Evolutionary conservation across 768 basidiomycete genomes (phyloP).

Genomic region (Tephrocybe sp.): DNA sequence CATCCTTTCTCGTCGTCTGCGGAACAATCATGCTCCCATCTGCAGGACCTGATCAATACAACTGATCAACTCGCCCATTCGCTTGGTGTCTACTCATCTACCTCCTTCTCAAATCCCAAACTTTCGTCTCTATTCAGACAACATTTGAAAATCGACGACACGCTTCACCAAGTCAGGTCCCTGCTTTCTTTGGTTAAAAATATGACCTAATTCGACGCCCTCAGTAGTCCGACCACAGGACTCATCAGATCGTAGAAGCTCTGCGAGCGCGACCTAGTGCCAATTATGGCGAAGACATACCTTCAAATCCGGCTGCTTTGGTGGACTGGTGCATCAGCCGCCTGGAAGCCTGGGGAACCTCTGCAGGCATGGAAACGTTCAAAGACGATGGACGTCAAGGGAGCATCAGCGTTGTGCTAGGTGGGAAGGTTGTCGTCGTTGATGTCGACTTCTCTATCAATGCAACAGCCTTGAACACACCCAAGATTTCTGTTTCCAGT

Average conservation of each 20-base stretch:
- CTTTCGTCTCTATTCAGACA: slow-evolving; percentile 69
- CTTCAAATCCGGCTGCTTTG: slow-evolving; percentile 43
- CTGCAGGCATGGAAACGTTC: slow-evolving; percentile 75
- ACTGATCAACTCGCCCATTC: slow-evolving; percentile 56
- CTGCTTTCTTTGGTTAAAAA: slow-evolving; percentile 5
- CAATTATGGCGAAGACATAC: slow-evolving; percentile 65
- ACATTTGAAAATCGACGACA: slow-evolving; percentile 51
- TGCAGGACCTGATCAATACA: slow-evolving; percentile 52
- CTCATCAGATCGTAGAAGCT: slow-evolving; percentile 46
- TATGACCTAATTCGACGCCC: slow-evolving; percentile 15
- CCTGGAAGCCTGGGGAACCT: slow-evolving; percentile 60
- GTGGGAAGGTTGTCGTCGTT: slow-evolving; percentile 78
- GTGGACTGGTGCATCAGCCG: slow-evolving; percentile 60
- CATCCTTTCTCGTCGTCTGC: slow-evolving; percentile 47
- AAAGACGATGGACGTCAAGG: slow-evolving; percentile 57
- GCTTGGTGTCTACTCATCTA: slow-evolving; percentile 47
- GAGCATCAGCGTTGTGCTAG: slow-evolving; percentile 58
- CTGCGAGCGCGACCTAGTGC: slow-evolving; percentile 47
- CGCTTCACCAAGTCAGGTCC: slow-evolving; percentile 50
- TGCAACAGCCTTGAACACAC: slow-evolving; percentile 32
- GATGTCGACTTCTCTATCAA: slow-evolving; percentile 67
- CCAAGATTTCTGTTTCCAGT: slow-evolving; percentile 45
- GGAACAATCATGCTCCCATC: slow-evolving; percentile 39
- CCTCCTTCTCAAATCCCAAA: slow-evolving; percentile 61
- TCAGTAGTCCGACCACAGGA: slow-evolving; percentile 52